These are phyloP conservation scores for Malassezia yamatoensis DNA, from an alignment of 1,284 basidiomycete genomes.

Conservation along the genomic window DNA sequence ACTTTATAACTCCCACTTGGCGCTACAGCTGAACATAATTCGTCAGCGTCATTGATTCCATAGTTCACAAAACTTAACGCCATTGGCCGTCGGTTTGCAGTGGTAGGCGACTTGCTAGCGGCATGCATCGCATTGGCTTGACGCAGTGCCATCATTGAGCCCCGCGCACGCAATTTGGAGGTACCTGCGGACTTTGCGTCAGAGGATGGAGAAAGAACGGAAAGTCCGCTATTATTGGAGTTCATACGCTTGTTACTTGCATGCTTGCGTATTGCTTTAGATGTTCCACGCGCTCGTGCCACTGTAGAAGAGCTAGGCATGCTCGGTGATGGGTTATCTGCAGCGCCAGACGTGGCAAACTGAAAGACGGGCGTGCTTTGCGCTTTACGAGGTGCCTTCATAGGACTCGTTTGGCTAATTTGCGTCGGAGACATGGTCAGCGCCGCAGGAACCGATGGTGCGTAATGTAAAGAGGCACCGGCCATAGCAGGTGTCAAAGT, in stretches of 20 bases:
- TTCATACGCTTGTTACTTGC: constrained; percentile 14
- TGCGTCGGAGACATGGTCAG: constrained; percentile 2
- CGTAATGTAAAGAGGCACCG: background rate
- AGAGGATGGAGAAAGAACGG: background rate
- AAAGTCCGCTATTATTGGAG: no score
- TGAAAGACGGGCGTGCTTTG: constrained; percentile 17
- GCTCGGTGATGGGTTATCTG: background rate
- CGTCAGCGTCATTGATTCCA: constrained; percentile 43
- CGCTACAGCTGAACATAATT: constrained; percentile 42
- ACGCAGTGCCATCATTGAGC: constrained; percentile 18
- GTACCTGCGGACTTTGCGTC: background rate
- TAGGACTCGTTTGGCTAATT: background rate
- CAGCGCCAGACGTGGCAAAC: background rate
- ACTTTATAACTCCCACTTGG: constrained; percentile 42
- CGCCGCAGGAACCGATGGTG: background rate
- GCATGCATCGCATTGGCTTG: constrained; percentile 15
- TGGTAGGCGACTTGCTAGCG: background rate
- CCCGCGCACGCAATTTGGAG: constrained; percentile 3
- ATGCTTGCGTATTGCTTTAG: constrained; percentile 5
- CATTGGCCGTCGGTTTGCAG: constrained; percentile 13
- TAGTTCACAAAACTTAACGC: constrained; percentile 43
- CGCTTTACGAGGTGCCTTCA: constrained; percentile 11
- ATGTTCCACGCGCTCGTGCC: background rate
- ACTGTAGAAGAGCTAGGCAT: background rate
- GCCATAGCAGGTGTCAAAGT: background rate